Conservation (phyloP, 306 rosid genomes). For the Bauhinia variegata region DNA sequence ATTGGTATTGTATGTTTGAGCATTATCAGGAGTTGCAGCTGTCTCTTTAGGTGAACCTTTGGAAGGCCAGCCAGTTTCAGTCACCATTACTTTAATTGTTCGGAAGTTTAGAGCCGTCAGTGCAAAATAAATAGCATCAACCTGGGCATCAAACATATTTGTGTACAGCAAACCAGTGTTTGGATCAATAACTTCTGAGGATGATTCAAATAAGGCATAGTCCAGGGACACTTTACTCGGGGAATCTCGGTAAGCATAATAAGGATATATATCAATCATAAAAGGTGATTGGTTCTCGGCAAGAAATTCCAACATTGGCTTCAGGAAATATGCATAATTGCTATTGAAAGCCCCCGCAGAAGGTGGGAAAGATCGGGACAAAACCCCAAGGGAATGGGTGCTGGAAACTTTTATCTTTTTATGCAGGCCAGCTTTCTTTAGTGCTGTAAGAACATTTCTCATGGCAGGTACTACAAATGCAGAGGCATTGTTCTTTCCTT, state of each 20-base stretch:
- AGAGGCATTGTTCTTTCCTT: constrained; percentile 66
- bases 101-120: constrained; percentile 85
- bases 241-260: constrained; percentile 92
- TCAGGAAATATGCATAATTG: constrained; percentile 79
- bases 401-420: constrained; percentile 86
- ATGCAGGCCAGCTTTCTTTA: constrained; percentile 74
- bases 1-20: constrained; percentile 75
- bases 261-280: constrained; percentile 96
- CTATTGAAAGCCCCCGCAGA: constrained; percentile 97
- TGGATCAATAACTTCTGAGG: constrained; percentile 94
- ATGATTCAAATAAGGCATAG: constrained; percentile 84
- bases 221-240: constrained; percentile 72
- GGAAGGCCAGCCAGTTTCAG: constrained; percentile 99
- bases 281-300: constrained; percentile 94
- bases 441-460: constrained; percentile 82
- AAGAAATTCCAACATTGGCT: constrained; percentile 92
- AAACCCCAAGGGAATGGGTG: constrained; percentile 93
- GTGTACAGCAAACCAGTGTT: constrained; percentile 93
- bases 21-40: constrained; percentile 70
- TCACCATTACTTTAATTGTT: constrained; percentile 85
- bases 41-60: constrained; percentile 95
- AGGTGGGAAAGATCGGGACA: constrained; percentile 95
- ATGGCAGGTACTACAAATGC: constrained; percentile 83
- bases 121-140: constrained; percentile 91
- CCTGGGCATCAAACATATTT: constrained; percentile 96